Conservation (phyloP, 805 yeast species). For the Komagataella pastoris region DNA sequence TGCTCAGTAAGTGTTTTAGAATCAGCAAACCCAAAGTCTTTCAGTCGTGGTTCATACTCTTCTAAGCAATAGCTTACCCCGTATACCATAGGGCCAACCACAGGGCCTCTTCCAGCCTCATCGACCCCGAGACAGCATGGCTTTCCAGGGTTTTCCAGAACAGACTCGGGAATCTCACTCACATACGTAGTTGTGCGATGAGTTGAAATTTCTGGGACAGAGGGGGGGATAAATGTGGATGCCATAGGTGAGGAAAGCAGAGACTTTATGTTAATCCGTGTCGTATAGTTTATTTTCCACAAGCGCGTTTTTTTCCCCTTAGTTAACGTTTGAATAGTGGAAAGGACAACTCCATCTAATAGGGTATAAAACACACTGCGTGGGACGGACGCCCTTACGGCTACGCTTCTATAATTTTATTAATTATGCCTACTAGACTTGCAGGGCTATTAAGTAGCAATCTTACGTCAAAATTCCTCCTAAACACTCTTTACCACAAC, state of each 20-base stretch:
- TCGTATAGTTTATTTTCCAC: background rate
- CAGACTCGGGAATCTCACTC: slow-evolving; percentile 32
- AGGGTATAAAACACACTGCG: too few relatives aligned
- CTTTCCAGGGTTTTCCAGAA: slow-evolving; percentile 18
- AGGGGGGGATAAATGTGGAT: slow-evolving; percentile 18
- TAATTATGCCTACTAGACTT: too few relatives aligned
- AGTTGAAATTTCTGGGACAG: slow-evolving; percentile 16
- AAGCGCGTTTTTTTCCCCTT: background rate
- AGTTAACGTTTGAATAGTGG: too few relatives aligned
- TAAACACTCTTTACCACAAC: slow-evolving; percentile 14
- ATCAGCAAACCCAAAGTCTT: slow-evolving; percentile 74
- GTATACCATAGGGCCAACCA: slow-evolving; percentile 95
- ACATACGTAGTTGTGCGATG: slow-evolving; percentile 33
- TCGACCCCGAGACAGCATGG: slow-evolving; percentile 76
- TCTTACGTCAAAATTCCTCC: background rate
- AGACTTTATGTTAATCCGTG: background rate
- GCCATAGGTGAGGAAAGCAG: slow-evolving; percentile 1
- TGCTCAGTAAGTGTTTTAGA: slow-evolving; percentile 76
- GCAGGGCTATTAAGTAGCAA: background rate
- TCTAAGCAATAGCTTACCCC: slow-evolving; percentile 70
- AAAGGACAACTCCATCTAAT: too few relatives aligned
- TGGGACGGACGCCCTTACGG: too few relatives aligned
- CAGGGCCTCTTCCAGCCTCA: slow-evolving; percentile 99
- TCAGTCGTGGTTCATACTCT: slow-evolving; percentile 32
- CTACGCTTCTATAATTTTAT: background rate